Conservation (phyloP, 1,284 basidiomycete genomes). For the Ustilago bromivora region DNA sequence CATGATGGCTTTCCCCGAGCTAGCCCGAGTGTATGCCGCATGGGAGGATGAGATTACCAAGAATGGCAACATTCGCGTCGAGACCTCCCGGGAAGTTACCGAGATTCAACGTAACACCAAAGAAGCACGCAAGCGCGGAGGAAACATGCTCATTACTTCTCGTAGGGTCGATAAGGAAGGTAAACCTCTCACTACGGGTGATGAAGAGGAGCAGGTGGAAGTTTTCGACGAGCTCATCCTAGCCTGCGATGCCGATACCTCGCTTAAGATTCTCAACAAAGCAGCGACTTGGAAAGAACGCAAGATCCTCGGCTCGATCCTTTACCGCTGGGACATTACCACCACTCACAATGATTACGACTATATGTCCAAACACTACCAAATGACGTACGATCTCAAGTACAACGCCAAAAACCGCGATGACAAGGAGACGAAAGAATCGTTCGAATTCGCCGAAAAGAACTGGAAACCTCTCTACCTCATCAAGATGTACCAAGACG, state of each 20-base stretch:
- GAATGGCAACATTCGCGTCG: slow-evolving; percentile 72
- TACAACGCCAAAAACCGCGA: slow-evolving; percentile 69
- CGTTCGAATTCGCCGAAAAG: slow-evolving; percentile 71
- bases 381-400: slow-evolving; percentile 67
- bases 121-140: slow-evolving; percentile 49
- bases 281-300: slow-evolving; percentile 75
- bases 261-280: slow-evolving; percentile 74
- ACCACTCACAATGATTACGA: slow-evolving; percentile 75
- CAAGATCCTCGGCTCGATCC: slow-evolving; percentile 75
- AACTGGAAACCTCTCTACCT: slow-evolving; percentile 73
- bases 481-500: slow-evolving; percentile 75
- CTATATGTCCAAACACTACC: slow-evolving; percentile 74
- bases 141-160: slow-evolving; percentile 52
- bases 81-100: slow-evolving; percentile 72
- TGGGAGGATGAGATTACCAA: slow-evolving; percentile 73
- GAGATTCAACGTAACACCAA: slow-evolving; percentile 68
- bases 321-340: slow-evolving; percentile 74
- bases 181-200: slow-evolving; percentile 40
- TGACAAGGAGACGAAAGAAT: slow-evolving; percentile 70
- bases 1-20: slow-evolving; percentile 71
- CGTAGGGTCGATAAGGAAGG: slow-evolving; percentile 49
- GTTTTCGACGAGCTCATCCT: slow-evolving; percentile 77
- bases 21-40: slow-evolving; percentile 73
- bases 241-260: slow-evolving; percentile 75
- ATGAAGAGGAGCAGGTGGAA: slow-evolving; percentile 68